These are phyloP conservation scores for Tylopilus subfusipes DNA, from an alignment of 768 basidiomycete species.

Conservation along the genomic window DNA sequence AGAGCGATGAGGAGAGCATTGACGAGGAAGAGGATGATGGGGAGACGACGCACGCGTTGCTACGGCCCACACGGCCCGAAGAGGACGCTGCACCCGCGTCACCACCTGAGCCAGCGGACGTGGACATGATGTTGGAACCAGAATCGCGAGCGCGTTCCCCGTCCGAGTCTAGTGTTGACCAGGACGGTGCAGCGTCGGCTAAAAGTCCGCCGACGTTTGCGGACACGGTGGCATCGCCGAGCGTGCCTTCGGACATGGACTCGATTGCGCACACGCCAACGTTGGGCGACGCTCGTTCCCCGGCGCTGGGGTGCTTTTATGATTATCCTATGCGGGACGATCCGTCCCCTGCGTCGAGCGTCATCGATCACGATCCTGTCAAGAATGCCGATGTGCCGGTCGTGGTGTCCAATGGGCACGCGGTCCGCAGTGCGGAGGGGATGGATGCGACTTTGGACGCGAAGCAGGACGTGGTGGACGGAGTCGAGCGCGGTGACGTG, in stretches of 20 bases:
- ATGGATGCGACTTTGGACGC: background rate
- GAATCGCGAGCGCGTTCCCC: conserved; percentile 3
- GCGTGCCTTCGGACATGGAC: conserved; percentile 27
- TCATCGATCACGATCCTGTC: conserved; percentile 20
- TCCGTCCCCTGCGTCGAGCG: conserved; percentile 30
- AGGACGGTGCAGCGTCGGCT: background rate
- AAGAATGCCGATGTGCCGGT: conserved; percentile 13
- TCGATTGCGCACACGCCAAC: conserved; percentile 24
- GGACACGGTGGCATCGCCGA: conserved; percentile 20
- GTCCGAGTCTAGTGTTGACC: conserved; percentile 9
- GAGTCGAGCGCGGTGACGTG: background rate
- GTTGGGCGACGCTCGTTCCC: conserved; percentile 17
- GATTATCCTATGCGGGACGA: conserved; percentile 23
- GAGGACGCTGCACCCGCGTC: background rate
- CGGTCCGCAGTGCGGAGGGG: background rate
- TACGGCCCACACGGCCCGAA: conserved; percentile 12
- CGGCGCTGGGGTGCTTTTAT: conserved; percentile 23
- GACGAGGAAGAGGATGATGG: conserved; percentile 35
- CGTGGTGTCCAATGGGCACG: background rate
- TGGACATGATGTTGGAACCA: conserved; percentile 1
- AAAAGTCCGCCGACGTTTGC: conserved; percentile 1
- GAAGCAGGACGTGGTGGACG: background rate
- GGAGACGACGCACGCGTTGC: conserved; percentile 27
- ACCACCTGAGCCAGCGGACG: background rate
- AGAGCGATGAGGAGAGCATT: conserved; percentile 40